These are phyloP conservation scores for Lactarius tabidus DNA, from an alignment of 768 basidiomycete species.

Conservation along the genomic window DNA sequence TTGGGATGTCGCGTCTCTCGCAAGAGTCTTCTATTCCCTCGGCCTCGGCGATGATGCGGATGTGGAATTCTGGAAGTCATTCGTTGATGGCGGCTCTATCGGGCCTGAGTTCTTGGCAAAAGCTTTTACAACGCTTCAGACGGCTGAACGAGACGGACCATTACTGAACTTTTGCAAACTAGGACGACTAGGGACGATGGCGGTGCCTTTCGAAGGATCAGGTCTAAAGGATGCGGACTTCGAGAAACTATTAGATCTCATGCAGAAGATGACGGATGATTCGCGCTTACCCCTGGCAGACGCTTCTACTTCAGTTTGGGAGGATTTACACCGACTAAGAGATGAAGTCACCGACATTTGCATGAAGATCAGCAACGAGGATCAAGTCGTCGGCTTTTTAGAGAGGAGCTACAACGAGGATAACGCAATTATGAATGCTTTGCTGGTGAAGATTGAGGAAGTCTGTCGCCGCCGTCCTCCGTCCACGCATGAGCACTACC, in stretches of 20 bases:
- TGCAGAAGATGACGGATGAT: not conserved
- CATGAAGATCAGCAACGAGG: too few relatives aligned
- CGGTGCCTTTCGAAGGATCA: not conserved
- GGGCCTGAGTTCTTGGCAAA: not conserved
- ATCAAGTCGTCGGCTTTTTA: not conserved
- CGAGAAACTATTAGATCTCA: not conserved
- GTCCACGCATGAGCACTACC: not conserved
- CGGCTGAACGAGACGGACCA: conserved; percentile 1
- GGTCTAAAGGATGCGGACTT: not conserved
- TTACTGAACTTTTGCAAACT: conserved; percentile 15
- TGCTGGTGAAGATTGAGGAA: not conserved
- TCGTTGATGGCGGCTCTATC: not conserved
- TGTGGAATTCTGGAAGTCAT: not conserved
- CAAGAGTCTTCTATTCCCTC: too few relatives aligned
- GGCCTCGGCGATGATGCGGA: not conserved
- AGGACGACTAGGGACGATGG: not conserved
- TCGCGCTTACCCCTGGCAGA: not conserved
- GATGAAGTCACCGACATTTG: not conserved
- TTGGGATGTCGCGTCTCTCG: too few relatives aligned
- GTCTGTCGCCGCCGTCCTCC: not conserved
- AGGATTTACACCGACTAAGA: not conserved
- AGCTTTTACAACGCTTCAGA: not conserved
- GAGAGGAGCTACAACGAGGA: not conserved
- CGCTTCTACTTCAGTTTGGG: conserved; percentile 8
- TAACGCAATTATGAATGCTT: not conserved